A percentile compares a stretch with the other conserved stretches of the same genome.
Evolutionary conservation across 2,329 filamentous ascomycete species (phyloP).

Genomic region (Cadophora sp.): DNA sequence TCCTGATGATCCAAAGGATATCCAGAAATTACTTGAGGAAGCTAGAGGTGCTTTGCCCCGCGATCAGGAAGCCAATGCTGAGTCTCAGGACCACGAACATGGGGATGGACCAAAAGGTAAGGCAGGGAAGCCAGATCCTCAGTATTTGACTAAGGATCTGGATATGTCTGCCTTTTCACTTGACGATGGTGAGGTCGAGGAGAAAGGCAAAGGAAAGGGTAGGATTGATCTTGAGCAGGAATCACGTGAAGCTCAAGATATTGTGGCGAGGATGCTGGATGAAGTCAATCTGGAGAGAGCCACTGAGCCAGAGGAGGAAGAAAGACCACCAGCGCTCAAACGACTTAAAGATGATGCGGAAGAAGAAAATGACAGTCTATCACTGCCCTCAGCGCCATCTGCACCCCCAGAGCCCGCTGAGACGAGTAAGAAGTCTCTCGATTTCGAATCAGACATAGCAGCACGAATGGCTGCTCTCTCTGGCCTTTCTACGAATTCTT

Average conservation of each 20-base stretch:
- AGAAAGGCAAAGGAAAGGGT: slow-evolving; percentile 47
- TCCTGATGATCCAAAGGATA: slow-evolving; percentile 41
- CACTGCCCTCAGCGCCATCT: slow-evolving; percentile 38
- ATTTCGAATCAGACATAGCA: slow-evolving; percentile 41
- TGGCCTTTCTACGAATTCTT: slow-evolving; percentile 29
- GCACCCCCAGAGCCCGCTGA: slow-evolving; percentile 28
- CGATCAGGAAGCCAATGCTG: slow-evolving; percentile 12
- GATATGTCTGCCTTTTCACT: slow-evolving; percentile 46
- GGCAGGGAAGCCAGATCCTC: not conserved
- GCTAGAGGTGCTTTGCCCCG: slow-evolving; percentile 35
- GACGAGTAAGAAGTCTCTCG: slow-evolving; percentile 33
- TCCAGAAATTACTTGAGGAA: slow-evolving; percentile 41
- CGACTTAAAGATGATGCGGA: not conserved
- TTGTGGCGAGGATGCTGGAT: slow-evolving; percentile 41
- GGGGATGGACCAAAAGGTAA: slow-evolving; percentile 45
- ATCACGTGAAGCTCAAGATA: slow-evolving; percentile 42
- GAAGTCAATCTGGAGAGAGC: slow-evolving; percentile 39
- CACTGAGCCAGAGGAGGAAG: slow-evolving; percentile 20
- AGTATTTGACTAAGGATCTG: slow-evolving; percentile 36
- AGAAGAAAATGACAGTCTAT: slow-evolving; percentile 22
- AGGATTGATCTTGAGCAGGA: slow-evolving; percentile 35
- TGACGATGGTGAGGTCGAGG: slow-evolving; percentile 52
- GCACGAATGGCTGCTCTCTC: slow-evolving; percentile 42
- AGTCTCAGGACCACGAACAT: slow-evolving; percentile 39
- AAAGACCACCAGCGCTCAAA: not conserved